Evolutionary conservation across 805 yeast genomes (phyloP).

Genomic region (Barnettozyma populi): DNA sequence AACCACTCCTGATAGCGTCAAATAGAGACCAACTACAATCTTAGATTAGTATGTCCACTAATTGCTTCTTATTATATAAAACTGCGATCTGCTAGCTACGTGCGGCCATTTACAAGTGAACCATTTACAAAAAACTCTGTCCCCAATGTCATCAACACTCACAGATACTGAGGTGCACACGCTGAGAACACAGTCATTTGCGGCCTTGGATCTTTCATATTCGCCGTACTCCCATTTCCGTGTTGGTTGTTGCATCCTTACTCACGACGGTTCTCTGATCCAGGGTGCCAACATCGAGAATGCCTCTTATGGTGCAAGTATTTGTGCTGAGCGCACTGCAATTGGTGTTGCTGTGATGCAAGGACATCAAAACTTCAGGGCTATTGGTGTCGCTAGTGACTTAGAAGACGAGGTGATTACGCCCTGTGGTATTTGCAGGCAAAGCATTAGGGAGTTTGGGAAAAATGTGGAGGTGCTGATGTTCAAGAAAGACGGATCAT

Average conservation of each 20-base stretch:
- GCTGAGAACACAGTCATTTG: conserved; percentile 26
- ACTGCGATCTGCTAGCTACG: no score
- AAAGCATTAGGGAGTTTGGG: conserved; percentile 79
- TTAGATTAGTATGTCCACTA: no score
- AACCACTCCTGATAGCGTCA: no score
- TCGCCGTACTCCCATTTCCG: conserved; percentile 46
- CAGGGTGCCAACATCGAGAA: conserved; percentile 90
- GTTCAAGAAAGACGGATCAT: conserved; percentile 53
- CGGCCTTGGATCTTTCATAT: conserved; percentile 39
- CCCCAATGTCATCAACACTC: background rate
- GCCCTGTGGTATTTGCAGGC: conserved; percentile 96
- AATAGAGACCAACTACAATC: no score
- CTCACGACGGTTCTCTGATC: conserved; percentile 42
- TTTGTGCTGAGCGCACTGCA: conserved; percentile 75
- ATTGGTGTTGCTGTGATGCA: conserved; percentile 47
- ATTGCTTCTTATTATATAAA: no score
- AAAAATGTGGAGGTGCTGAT: conserved; percentile 55
- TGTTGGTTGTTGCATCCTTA: conserved; percentile 76
- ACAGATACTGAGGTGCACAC: conserved; percentile 21
- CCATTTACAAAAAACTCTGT: no score
- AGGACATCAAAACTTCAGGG: conserved; percentile 42
- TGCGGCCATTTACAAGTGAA: no score
- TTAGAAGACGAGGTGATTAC: conserved; percentile 46
- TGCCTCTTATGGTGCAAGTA: conserved; percentile 78
- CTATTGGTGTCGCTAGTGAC: conserved; percentile 67